Evolutionary conservation across 2,329 filamentous ascomycete genomes (phyloP), one percentile per base, ranked within the genome.

Genomic region (Fusarium staphyleae): DNA sequence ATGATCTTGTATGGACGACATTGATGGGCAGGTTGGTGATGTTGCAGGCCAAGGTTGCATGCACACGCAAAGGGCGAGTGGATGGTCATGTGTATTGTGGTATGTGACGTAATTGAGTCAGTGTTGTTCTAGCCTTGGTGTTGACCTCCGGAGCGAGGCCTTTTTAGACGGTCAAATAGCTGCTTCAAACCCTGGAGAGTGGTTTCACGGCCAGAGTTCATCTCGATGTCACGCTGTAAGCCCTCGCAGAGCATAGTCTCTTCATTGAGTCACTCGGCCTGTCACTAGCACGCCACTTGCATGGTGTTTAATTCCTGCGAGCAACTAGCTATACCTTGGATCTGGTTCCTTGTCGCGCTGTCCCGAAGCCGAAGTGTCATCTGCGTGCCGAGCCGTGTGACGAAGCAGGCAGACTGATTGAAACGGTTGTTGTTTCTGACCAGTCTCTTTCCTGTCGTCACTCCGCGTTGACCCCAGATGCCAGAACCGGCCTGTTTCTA

Each of bases 211-310:
- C n/a, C 39, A 39, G 44, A 50, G 29, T 15, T 43, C 43, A 37
- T 51, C 39, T 37, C 28, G 32, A 34, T 47, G 13, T 5, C 33
- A 29, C 18, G 16, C 50, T 37, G 48, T 41, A 22, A 46, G 44
- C 36, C 15, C 15, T 29, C 18, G 11, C 15, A 18, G 29, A 33
- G 19, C 19, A 34, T 36, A 9, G 4, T 22, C 28, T 39, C 19
- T 39, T 47, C 47, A 42, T 41, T 64, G 63, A 66, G 49, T 65
- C 63, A 65, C 42, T 51, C 57, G 63, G 57, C 48, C 46, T 48
- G 52, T 11, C 45, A 53, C 37, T 63, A 43, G 30, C 32, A 39
- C 29, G 37, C 19, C 32, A 9, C 35, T 37, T 24, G 4, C n/a
- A 30, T 19, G 39, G 24, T 35, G 19, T 14, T 39, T 39, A 10